phyloP scores from a whole-genome alignment of 257 asterid genomes.

The Thymus quinquecostatus region DNA sequence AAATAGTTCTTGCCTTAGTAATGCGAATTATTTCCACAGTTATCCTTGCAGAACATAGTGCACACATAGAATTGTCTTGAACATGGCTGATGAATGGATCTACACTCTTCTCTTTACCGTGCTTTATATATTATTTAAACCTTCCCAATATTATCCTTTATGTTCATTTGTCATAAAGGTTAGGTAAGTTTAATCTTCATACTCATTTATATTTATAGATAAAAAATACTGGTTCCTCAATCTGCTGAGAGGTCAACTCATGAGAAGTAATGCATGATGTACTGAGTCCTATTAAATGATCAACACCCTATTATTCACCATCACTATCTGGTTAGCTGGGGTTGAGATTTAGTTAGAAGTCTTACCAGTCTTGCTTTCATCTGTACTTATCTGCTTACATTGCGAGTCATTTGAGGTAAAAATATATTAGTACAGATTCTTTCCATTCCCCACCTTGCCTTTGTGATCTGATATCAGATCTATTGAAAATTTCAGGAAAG shows the following conservation, averaged over 20 bases:
- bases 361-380: slow-evolving; percentile 22
- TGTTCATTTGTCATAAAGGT: slow-evolving; percentile 23
- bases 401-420: slow-evolving; percentile 5
- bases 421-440: not conserved
- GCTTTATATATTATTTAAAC: not conserved
- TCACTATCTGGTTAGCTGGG: slow-evolving; percentile 1
- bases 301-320: not conserved
- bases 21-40: not conserved
- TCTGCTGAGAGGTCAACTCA: slow-evolving; percentile 7
- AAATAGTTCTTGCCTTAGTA: not conserved
- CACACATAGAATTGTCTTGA: slow-evolving; percentile 26
- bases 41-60: slow-evolving; percentile 19
- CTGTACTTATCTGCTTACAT: slow-evolving; percentile 22
- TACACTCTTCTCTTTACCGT: slow-evolving; percentile 9
- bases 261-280: slow-evolving; percentile 8
- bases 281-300: slow-evolving; percentile 13
- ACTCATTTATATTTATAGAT: slow-evolving; percentile 2
- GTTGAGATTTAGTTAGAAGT: slow-evolving; percentile 24
- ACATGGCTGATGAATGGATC: slow-evolving; percentile 17
- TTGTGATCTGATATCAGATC: slow-evolving; percentile 26
- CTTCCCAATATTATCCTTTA: not conserved
- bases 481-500: slow-evolving; percentile 70
- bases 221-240: slow-evolving; percentile 4
- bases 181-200: slow-evolving; percentile 2
- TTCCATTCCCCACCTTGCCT: slow-evolving; percentile 18